These are phyloP conservation scores for Galerina sulciceps DNA, from an alignment of 768 basidiomycete species.

Conservation along the genomic window DNA sequence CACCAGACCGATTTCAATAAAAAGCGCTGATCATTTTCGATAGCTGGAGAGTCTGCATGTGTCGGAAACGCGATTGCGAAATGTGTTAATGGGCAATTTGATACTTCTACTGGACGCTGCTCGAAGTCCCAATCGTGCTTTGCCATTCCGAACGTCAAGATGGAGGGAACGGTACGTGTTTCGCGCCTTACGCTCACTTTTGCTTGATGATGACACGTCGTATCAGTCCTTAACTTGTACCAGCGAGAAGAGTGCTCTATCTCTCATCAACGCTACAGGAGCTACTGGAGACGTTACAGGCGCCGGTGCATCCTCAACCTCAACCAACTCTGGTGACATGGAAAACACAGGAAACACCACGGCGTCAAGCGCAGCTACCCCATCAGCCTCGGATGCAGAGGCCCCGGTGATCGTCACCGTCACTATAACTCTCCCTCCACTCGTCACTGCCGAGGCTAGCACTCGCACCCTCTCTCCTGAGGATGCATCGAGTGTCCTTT, in stretches of 20 bases:
- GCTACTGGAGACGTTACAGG: conserved; percentile 43
- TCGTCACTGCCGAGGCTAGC: conserved; percentile 33
- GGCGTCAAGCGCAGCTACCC: conserved; percentile 2
- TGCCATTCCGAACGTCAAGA: conserved; percentile 49
- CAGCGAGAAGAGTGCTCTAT: conserved; percentile 47
- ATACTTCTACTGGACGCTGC: conserved; percentile 37
- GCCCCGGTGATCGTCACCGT: conserved; percentile 30
- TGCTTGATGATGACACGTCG: background rate
- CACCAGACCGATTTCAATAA: background rate
- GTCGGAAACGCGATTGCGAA: conserved; percentile 40
- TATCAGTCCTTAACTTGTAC: conserved; percentile 55
- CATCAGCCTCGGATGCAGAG: conserved; percentile 11
- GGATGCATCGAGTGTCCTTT: conserved; percentile 33
- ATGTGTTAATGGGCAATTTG: conserved; percentile 48
- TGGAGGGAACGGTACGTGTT: conserved; percentile 51
- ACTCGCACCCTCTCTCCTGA: conserved; percentile 44
- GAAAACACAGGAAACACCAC: background rate
- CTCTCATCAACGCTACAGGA: conserved; percentile 51
- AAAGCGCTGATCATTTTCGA: background rate
- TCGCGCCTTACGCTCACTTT: background rate
- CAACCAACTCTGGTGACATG: conserved; percentile 9
- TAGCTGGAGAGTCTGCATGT: conserved; percentile 51
- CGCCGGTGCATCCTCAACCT: conserved; percentile 1
- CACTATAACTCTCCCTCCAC: conserved; percentile 29
- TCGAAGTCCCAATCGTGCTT: conserved; percentile 46